Percentiles rank a stretch among this genome's conserved stretches.
These are phyloP conservation scores for Phytomonas francai DNA, from an alignment of 208 protist species.

Conservation along the genomic window DNA sequence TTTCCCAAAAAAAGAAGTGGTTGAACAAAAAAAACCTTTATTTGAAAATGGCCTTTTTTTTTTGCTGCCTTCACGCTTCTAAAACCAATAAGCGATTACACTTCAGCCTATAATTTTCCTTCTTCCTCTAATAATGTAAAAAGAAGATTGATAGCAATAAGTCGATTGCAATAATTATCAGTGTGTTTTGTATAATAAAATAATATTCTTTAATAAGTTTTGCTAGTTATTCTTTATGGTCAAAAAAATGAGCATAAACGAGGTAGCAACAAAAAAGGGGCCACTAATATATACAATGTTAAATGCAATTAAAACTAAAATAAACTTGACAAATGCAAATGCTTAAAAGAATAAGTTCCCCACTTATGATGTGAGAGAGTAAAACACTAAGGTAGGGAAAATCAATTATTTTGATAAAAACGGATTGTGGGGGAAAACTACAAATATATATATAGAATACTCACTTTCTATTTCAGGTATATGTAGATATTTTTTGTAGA, in stretches of 20 bases:
- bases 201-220: too few species aligned
- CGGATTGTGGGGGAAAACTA: background rate
- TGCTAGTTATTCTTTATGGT: too few species aligned
- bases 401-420: background rate
- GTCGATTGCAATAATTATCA: too few species aligned
- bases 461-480: too few species aligned
- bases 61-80: too few species aligned
- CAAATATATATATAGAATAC: background rate
- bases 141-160: too few species aligned
- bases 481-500: too few species aligned
- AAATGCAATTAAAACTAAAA: background rate
- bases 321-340: background rate
- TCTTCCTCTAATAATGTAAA: too few species aligned
- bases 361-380: background rate
- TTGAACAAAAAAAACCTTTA: background rate
- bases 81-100: too few species aligned
- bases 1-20: conserved; percentile 2
- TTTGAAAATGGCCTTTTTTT: background rate
- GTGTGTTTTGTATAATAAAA: too few species aligned
- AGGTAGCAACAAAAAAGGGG: background rate
- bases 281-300: background rate
- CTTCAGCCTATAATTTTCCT: too few species aligned
- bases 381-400: background rate
- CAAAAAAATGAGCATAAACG: too few species aligned
- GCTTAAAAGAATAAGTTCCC: background rate